These are phyloP conservation scores for Oryza longistaminata DNA, from an alignment of 176 grass and related monocot genomes.

Conservation along the genomic window DNA sequence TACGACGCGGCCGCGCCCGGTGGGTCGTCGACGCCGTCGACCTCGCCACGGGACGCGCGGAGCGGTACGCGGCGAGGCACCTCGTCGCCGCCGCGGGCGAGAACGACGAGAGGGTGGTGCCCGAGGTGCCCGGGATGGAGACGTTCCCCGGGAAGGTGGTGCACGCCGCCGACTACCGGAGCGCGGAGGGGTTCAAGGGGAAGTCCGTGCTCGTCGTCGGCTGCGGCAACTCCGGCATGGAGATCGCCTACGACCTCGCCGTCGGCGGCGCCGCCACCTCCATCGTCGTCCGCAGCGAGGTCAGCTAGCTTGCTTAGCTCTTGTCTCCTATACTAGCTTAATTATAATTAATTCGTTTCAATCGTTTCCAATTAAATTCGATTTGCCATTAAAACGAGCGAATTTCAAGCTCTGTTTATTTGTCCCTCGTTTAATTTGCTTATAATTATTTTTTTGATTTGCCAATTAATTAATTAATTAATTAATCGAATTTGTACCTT, in stretches of 20 bases:
- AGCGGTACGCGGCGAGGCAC: conserved; percentile 48
- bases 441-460: too few species aligned
- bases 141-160: conserved; percentile 51
- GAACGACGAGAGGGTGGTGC: conserved; percentile 67
- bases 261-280: conserved; percentile 50
- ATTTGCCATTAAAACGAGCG: neutral
- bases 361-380: neutral
- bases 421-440: too few species aligned
- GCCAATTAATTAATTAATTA: too few species aligned
- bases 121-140: conserved; percentile 62
- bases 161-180: conserved; percentile 62
- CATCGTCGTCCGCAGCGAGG: conserved; percentile 61
- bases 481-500: neutral
- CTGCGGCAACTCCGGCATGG: conserved; percentile 89
- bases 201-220: conserved; percentile 80
- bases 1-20: conserved; percentile 27
- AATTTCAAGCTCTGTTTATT: too few species aligned
- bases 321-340: neutral
- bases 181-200: conserved; percentile 36
- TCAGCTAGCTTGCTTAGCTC: conserved; percentile 9
- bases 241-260: conserved; percentile 75
- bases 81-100: conserved; percentile 77
- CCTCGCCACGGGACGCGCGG: neutral
- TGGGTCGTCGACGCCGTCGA: conserved; percentile 54
- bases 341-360: neutral